Conservation (phyloP, 2,329 filamentous ascomycete species). For the Aureobasidium sp. region DNA sequence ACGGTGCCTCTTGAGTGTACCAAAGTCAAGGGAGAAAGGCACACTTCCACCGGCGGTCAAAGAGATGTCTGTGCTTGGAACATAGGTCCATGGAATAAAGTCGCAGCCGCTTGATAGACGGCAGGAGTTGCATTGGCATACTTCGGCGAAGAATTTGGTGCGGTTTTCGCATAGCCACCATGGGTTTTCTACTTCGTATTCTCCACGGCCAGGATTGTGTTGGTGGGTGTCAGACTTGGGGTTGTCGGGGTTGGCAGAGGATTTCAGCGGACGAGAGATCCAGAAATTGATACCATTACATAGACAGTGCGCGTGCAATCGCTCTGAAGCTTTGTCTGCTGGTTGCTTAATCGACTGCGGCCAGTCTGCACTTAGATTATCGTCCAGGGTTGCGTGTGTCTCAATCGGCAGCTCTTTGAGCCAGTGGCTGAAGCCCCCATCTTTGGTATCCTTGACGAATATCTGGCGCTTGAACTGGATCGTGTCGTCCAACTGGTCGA, state of each 20-base stretch:
- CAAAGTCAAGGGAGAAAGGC: conserved; percentile 29
- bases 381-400: conserved; percentile 15
- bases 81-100: conserved; percentile 59
- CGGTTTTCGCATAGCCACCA: conserved; percentile 52
- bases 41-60: conserved; percentile 30
- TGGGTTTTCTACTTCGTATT: conserved; percentile 31
- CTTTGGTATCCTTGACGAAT: conserved; percentile 29
- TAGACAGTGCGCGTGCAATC: conserved; percentile 44
- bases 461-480: conserved; percentile 29
- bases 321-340: not conserved
- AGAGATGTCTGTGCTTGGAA: conserved; percentile 53
- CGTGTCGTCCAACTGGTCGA: conserved; percentile 27
- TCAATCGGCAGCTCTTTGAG: conserved; percentile 21
- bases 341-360: not conserved
- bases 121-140: conserved; percentile 58
- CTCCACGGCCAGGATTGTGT: conserved; percentile 25
- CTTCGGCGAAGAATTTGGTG: conserved; percentile 52
- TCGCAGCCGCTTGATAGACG: conserved; percentile 55
- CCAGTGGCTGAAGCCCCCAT: conserved; percentile 34
- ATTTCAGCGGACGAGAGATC: conserved; percentile 48
- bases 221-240: conserved; percentile 50
- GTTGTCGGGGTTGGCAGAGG: conserved; percentile 41
- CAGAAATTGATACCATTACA: conserved; percentile 51
- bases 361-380: not conserved
- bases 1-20: conserved; percentile 46